Base-by-base conservation (phyloP, 306 rosid genomes). In the Fragaria iinumae region DNA sequence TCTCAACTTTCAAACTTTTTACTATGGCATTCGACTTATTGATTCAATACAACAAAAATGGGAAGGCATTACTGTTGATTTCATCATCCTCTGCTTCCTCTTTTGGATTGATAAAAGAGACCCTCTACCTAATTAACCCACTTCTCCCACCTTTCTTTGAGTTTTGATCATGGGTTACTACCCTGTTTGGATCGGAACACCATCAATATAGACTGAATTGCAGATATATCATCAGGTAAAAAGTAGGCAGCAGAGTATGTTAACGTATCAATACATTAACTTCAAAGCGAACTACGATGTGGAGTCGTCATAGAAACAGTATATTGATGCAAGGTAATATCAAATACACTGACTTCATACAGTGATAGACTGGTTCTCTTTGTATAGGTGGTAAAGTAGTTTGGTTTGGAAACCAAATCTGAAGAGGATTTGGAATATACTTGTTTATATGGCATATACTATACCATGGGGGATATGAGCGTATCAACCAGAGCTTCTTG, bases 51-150 rank as follows among this genome's bases (percentile, higher is more conserved):
- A 53, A 20, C 5, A 53, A 53, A 53, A 25, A 6, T 53, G 60
- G 25, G n/a, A 80, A 69, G 48, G 53, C 53, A 12, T 47, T 29
- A 49, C 67, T 49, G 27, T 38, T 21, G 75, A 39, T 59, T 65
- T 76, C 78, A 77, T 77, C 63, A 36, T 23, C 68, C 23, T 34
- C 9, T 44, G 3, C 77, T 25, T 69, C 39, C 69, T 43, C 59
- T 39, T 63, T 50, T 66, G 63, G 12, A 56, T 56, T 56, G 23
- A 9, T 21, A 9, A 55, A 55, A 55, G 62, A 55, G 23, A 55
- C 0, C 11, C 11, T 29, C 32, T 20, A 72, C 85, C 81, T 55
- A 77, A 72, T 81, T 56, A 21, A 13, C 56, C 72, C 81, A 72
- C 72, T 77, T 76, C 21, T 64, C 25, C 57, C 3, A 48, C 45